Evolutionary conservation across 768 basidiomycete genomes (phyloP), one percentile per base, ranked within the genome.

Genomic region (Serendipita sp.): DNA sequence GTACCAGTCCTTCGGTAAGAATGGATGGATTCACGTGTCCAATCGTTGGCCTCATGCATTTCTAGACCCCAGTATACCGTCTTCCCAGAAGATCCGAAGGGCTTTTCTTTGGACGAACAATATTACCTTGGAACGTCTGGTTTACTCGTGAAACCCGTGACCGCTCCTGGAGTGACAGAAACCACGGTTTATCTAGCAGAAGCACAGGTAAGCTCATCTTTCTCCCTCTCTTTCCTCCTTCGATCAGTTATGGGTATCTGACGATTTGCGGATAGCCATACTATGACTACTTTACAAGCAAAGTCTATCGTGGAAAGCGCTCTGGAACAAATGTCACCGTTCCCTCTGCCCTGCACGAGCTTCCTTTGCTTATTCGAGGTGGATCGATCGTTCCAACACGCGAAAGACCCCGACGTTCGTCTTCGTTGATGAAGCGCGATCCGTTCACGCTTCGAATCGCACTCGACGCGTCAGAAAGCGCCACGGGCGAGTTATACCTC

Each of bases 401-500:
- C 60, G 86, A 92, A 72, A 85, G 94, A 30, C 88, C 90, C 1
- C 80, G 96, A 44, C 82, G 93, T 1, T 80, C 95, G 0, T 90
- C 95, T 0, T 79, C 84, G 0, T 78, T 94, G 46, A 95, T 96
- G 89, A 89, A 85, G 76, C 75, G 78, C 63, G 96, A 99, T 72
- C 96, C 95, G 0, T 91, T 94, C 78, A 97, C 93, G 0, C 81
- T 98, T 44, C 85, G 87, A 64, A 80, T 95, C 28, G 90, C 92
- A 0, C 77, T 95, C 18, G 81, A 81, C 74, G 81, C 83, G 54
- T 70, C 76, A 1, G 74, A 75, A 32, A 70, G 68, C 35, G 94
- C 94, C 0, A 72, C 71, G 1, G 96, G 96, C 44, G 89, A 94
- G 70, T 79, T 99, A 44, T 99, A 98, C 75, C 81, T 95, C 65